A percentile compares a stretch with the other conserved stretches of the same genome.
Evolutionary conservation across 805 yeast genomes (phyloP).

Genomic region (Kuraishia ogatae): DNA sequence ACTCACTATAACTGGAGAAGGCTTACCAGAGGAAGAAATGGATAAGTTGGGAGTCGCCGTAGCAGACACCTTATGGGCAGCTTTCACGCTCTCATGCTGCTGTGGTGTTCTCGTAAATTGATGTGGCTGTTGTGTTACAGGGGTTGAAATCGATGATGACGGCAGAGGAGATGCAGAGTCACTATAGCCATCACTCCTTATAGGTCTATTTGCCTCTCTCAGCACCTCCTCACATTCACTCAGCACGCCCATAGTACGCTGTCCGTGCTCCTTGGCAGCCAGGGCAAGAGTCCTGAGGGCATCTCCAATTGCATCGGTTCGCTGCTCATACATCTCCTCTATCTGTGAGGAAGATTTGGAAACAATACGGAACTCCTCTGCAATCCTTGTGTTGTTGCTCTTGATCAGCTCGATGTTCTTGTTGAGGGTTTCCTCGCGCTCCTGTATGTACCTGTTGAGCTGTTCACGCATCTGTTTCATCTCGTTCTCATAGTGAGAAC

Average conservation of each 20-base stretch:
- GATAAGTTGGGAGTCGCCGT: background rate
- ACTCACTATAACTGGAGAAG: background rate
- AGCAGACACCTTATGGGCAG: background rate
- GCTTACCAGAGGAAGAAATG: background rate
- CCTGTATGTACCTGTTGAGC: conserved; percentile 25
- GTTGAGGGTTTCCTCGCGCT: conserved; percentile 12
- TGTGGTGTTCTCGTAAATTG: background rate
- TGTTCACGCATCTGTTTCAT: conserved; percentile 22
- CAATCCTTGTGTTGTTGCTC: conserved; percentile 37
- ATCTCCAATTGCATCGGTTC: conserved; percentile 29
- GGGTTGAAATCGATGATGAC: too few species aligned
- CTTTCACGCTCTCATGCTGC: too few species aligned
- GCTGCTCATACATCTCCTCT: conserved; percentile 33
- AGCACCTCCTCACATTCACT: conserved; percentile 30
- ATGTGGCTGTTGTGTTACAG: background rate
- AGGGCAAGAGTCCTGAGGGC: conserved; percentile 28
- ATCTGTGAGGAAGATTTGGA: conserved; percentile 32
- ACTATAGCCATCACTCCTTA: background rate
- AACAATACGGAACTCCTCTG: conserved; percentile 35
- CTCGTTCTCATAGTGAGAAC: conserved; percentile 35
- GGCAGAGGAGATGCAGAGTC: too few species aligned
- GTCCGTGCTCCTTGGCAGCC: conserved; percentile 32
- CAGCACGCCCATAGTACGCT: conserved; percentile 29
- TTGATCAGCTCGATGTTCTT: conserved; percentile 24
- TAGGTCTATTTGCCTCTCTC: conserved; percentile 8